These are phyloP conservation scores for Globisporangium perplexum DNA, from an alignment of 352 stramenopile genomes.

Conservation along the genomic window DNA sequence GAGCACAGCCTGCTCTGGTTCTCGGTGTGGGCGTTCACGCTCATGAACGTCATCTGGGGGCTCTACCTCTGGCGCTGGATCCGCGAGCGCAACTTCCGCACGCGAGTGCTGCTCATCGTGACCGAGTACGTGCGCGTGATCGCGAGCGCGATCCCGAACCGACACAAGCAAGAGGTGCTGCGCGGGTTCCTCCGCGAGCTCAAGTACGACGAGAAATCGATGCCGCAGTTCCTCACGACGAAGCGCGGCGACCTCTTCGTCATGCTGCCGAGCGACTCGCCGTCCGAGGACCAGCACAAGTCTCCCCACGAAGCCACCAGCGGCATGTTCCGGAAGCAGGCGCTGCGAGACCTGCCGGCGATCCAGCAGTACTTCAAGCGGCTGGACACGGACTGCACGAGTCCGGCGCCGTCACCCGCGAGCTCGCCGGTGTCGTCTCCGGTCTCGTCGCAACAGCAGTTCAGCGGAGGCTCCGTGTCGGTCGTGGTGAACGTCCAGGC, in stretches of 20 bases:
- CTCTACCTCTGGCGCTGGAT: slow-evolving; percentile 16
- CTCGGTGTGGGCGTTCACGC: slow-evolving; percentile 17
- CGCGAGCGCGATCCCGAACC: slow-evolving; percentile 10
- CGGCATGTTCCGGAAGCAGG: slow-evolving; percentile 5
- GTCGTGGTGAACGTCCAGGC: slow-evolving; percentile 14
- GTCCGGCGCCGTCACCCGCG: not conserved
- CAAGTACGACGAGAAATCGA: not conserved
- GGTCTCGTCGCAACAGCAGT: not conserved
- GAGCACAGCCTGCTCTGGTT: slow-evolving; percentile 15
- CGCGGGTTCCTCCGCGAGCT: slow-evolving; percentile 7
- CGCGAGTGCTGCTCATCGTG: slow-evolving; percentile 10
- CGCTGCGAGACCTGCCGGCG: slow-evolving; percentile 2
- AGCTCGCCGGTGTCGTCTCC: not conserved
- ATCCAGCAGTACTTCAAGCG: slow-evolving; percentile 12
- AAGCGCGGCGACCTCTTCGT: slow-evolving; percentile 11
- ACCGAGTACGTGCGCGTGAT: slow-evolving; percentile 20
- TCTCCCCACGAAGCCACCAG: not conserved
- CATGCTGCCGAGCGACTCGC: slow-evolving; percentile 14
- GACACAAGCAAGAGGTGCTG: slow-evolving; percentile 11
- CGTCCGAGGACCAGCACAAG: slow-evolving; percentile 3
- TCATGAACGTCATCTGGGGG: slow-evolving; percentile 23
- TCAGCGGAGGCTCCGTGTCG: not conserved
- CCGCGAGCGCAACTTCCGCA: slow-evolving; percentile 11
- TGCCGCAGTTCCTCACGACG: slow-evolving; percentile 10
- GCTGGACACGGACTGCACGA: slow-evolving; percentile 3